These are phyloP conservation scores for Oropetium thomaeum DNA, from an alignment of 176 grass and related monocot species.

Conservation along the genomic window DNA sequence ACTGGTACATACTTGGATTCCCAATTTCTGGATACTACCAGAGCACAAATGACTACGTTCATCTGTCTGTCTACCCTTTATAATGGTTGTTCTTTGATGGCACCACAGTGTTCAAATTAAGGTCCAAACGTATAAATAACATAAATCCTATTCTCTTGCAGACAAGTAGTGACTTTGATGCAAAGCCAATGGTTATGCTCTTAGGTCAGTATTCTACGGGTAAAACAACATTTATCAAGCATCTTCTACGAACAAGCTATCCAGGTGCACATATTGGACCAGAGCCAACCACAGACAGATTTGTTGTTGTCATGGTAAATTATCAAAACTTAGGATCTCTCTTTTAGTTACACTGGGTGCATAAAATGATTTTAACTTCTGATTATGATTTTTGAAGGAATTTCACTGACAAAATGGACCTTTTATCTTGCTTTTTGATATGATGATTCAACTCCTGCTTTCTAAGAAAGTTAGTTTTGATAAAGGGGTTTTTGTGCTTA, in stretches of 20 bases:
- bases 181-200: conserved; percentile 99
- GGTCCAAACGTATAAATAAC: conserved; percentile 9
- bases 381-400: conserved; percentile 22
- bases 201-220: conserved; percentile 99
- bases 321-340: neutral
- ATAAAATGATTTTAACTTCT: neutral
- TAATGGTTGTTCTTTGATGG: neutral
- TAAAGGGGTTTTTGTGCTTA: neutral
- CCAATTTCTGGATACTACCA: neutral
- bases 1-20: conserved; percentile 52
- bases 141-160: conserved; percentile 34
- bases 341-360: conserved; percentile 19
- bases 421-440: conserved; percentile 5
- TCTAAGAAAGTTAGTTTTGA: neutral
- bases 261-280: conserved; percentile 99
- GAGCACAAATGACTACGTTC: neutral
- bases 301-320: conserved; percentile 99
- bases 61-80: neutral
- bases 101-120: conserved; percentile 16
- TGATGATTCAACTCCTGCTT: neutral
- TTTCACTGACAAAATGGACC: neutral
- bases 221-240: conserved; percentile 99
- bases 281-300: conserved; percentile 97
- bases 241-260: conserved; percentile 81
- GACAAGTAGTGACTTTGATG: conserved; percentile 98